A percentile compares a stretch with the other conserved stretches of the same genome.
These are phyloP conservation scores for Talaromyces sp. DNA, from an alignment of 2,329 filamentous ascomycete genomes.

Conservation along the genomic window DNA sequence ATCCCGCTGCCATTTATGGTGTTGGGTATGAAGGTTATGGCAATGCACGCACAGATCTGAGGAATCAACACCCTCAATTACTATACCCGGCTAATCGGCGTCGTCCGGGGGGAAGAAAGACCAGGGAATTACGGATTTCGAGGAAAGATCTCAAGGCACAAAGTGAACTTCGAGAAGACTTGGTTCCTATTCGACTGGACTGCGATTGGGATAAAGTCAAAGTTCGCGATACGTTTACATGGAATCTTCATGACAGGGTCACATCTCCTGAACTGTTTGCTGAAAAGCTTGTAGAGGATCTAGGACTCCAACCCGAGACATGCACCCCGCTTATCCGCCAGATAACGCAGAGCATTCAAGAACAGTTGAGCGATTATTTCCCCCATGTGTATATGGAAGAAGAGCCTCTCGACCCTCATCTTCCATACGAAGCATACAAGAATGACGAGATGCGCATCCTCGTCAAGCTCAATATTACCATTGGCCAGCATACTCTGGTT, in stretches of 20 bases:
- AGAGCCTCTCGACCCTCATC: conserved; percentile 79
- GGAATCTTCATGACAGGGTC: conserved; percentile 91
- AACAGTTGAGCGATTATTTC: conserved; percentile 90
- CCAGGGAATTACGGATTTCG: conserved; percentile 65
- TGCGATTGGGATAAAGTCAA: conserved; percentile 95
- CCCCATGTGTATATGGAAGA: conserved; percentile 87
- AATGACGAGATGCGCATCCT: conserved; percentile 98
- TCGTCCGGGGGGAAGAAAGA: conserved; percentile 69
- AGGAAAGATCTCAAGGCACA: conserved; percentile 78
- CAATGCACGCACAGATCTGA: conserved; percentile 73
- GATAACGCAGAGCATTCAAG: conserved; percentile 66
- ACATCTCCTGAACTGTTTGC: conserved; percentile 77
- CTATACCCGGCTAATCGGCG: conserved; percentile 75
- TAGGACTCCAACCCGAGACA: conserved; percentile 66
- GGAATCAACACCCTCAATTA: conserved; percentile 60
- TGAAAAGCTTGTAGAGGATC: conserved; percentile 82
- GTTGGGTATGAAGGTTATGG: conserved; percentile 82
- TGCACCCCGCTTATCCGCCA: conserved; percentile 56
- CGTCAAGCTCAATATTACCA: conserved; percentile 95
- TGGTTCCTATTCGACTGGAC: conserved; percentile 86
- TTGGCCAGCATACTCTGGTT: conserved; percentile 85
- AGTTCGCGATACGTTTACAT: conserved; percentile 94
- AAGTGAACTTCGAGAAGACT: conserved; percentile 83
- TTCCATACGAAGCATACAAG: conserved; percentile 91
- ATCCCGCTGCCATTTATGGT: conserved; percentile 58